Evolutionary conservation across 768 basidiomycete species (phyloP).

Genomic region (Neoboletus brunneissimus): DNA sequence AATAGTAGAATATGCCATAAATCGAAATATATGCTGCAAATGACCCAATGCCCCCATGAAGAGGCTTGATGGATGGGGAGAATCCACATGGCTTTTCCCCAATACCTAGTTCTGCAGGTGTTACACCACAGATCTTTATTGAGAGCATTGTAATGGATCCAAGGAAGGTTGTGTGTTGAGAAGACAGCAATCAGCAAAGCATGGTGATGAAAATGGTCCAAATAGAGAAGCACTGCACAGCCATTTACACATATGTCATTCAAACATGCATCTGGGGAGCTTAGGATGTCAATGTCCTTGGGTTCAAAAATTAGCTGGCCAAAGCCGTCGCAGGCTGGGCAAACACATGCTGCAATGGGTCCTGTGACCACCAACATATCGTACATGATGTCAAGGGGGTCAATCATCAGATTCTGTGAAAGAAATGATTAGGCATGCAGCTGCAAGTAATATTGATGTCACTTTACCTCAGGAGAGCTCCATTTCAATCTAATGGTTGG

Average conservation of each 20-base stretch:
- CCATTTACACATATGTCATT: not conserved
- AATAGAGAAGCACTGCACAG: not conserved
- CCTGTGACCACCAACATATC: not conserved
- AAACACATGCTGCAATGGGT: not conserved
- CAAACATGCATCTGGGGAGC: not conserved
- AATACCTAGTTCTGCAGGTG: constrained; percentile 19
- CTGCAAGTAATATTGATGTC: not conserved
- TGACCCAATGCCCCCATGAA: not conserved
- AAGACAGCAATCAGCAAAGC: constrained; percentile 2
- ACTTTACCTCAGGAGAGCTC: not conserved
- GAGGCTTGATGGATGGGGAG: not conserved
- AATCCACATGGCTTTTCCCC: constrained; percentile 32
- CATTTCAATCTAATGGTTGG: not conserved
- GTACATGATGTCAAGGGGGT: not conserved
- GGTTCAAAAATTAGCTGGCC: not conserved
- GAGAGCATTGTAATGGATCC: not conserved
- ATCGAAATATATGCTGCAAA: not conserved
- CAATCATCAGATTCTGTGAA: not conserved
- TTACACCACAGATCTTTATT: constrained; percentile 25
- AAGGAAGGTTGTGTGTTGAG: not conserved
- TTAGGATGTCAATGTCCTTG: not conserved
- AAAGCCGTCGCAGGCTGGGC: not conserved
- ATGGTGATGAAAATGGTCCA: not conserved
- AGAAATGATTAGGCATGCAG: not conserved
- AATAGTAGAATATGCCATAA: not conserved